These are phyloP conservation scores for Diaporthe helianthi DNA, from an alignment of 2,329 filamentous ascomycete species.

Conservation along the genomic window DNA sequence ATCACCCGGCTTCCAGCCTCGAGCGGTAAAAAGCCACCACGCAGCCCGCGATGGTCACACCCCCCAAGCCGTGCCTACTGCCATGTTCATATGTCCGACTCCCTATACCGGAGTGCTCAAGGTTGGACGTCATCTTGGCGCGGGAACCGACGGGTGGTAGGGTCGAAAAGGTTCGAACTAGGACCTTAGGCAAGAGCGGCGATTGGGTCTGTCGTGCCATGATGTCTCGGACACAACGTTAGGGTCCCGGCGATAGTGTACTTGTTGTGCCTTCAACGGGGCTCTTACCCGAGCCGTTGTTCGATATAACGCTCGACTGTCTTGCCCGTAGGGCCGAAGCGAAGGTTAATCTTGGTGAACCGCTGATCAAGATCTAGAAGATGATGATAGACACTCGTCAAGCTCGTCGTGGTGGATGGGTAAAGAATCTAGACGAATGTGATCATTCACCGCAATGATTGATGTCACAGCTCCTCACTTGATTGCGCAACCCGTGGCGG, in stretches of 20 bases:
- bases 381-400: too few species aligned
- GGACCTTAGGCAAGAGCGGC: not conserved
- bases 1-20: not conserved
- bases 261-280: not conserved
- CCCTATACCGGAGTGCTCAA: not conserved
- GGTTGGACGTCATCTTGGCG: conserved; percentile 10
- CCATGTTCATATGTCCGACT: not conserved
- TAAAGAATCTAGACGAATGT: not conserved
- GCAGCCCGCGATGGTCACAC: not conserved
- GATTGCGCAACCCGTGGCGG: not conserved
- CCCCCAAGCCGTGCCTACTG: not conserved
- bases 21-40: conserved; percentile 7
- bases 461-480: not conserved
- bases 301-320: not conserved
- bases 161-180: not conserved
- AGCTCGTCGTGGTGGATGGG: not conserved
- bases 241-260: not conserved
- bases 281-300: not conserved
- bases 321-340: conserved; percentile 12
- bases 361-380: not conserved
- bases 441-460: not conserved
- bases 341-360: not conserved
- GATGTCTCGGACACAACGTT: not conserved
- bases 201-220: not conserved
- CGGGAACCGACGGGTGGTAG: not conserved